Evolutionary conservation across 1,139 yeast genomes (phyloP), one percentile per base, ranked within the genome.

Genomic region (Nadsonia starkeyi-henricii): DNA sequence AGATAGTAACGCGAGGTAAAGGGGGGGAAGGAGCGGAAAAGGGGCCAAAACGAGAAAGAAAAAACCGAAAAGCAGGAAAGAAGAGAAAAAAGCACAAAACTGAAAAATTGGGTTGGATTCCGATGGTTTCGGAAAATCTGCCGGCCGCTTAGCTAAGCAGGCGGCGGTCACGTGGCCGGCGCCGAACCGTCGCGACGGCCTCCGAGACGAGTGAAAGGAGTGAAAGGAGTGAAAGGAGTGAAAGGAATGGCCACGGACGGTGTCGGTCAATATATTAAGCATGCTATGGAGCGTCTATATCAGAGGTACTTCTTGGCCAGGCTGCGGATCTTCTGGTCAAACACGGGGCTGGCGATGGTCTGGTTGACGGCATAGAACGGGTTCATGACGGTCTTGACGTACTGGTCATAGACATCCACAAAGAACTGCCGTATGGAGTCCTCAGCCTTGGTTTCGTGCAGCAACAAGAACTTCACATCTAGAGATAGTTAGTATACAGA

Each of bases 281-380:
- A 42, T 43, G 18, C 13, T 30, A 46, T 19, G 20, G 19, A 19
- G 17, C 45, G 9, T 19, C 15, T 23, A 37, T 37, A 17, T 58
- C 61, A 81, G 50, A 89, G 67, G 63, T 88, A 85, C 67, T 85
- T 86, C 58, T 79, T 77, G 2, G 95, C 95, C 52, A 84, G 63
- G 41, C 73, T 66, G 59, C 81, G 78, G 44, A 91, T 82, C 57
- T 80, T 78, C 53, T 77, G 64, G 65, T 91, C 96, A 64, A 91
- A 91, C 23, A 75, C 78, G 0, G 83, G 79, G 45, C 85, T 79
- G 30, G 75, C 71, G 36, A 91, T 85, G 1, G 89, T 81, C 54
- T 80, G 83, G 59, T 85, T 84, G 43, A 79, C 77, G 48, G 75
- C 71, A 62, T 88, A 91, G 60, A 91, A 91, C 1, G 98, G 98